A percentile compares a stretch with the other conserved stretches of the same genome.
These are phyloP conservation scores for Vitis vinifera DNA, from an alignment of 164 flowering plant species.

Conservation along the genomic window ASM3070453v1 NC_081810.1:6021501-6022000, in stretches of 20 bases:
- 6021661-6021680: conserved; percentile 40
- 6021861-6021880: too few relatives aligned
- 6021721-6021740: conserved; percentile 38
- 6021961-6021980: too few relatives aligned
- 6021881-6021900: too few relatives aligned
- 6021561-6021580: neutral
- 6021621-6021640: conserved; percentile 38
- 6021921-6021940: too few relatives aligned
- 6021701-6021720: conserved; percentile 18
- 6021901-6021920: too few relatives aligned
- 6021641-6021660: conserved; percentile 26
- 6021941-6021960: too few relatives aligned
- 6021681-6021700: conserved; percentile 36
- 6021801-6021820: neutral
- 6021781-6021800: conserved; percentile 12
- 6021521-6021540: neutral
- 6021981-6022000: too few relatives aligned
- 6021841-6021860: too few relatives aligned
- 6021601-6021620: conserved; percentile 9
- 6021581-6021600: neutral
- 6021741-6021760: conserved; percentile 43
- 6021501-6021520: too few relatives aligned
- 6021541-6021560: neutral
- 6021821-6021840: too few relatives aligned
- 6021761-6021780: conserved; percentile 17